These are phyloP conservation scores for Furcasterigmium sp. DNA, from an alignment of 2,329 filamentous ascomycete species.

Conservation along the genomic window DNA sequence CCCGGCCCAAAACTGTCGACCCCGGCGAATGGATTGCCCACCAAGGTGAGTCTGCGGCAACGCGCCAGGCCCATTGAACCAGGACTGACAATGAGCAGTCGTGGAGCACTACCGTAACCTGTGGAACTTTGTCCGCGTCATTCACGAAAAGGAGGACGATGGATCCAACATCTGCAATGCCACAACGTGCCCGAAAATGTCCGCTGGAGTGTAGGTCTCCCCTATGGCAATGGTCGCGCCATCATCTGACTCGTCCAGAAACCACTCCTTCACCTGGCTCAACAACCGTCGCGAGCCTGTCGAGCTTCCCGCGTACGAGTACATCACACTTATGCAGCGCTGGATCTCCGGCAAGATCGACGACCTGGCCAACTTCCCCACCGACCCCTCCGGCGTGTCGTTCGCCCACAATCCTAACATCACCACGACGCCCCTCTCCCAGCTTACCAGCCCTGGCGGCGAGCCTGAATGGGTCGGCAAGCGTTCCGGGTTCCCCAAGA, in stretches of 20 bases:
- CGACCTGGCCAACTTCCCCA: constrained; percentile 85
- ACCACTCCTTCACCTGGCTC: constrained; percentile 94
- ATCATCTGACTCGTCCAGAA: constrained; percentile 36
- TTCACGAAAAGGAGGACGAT: constrained; percentile 79
- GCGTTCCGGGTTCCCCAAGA: constrained; percentile 84
- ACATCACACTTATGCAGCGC: constrained; percentile 92
- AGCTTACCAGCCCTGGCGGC: constrained; percentile 54
- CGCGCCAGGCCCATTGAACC: no score
- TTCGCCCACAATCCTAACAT: constrained; percentile 58
- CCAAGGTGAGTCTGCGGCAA: constrained; percentile 67
- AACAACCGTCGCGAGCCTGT: constrained; percentile 83
- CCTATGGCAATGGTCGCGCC: background rate
- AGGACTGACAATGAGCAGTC: constrained; percentile 52
- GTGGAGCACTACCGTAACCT: constrained; percentile 89
- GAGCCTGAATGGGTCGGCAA: constrained; percentile 82
- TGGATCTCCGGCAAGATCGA: constrained; percentile 97
- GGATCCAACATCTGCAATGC: constrained; percentile 78
- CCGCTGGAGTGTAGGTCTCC: constrained; percentile 78
- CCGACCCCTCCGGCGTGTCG: constrained; percentile 67
- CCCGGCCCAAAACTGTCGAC: constrained; percentile 88
- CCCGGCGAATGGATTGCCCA: constrained; percentile 94
- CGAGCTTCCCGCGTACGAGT: constrained; percentile 86
- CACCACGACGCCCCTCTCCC: constrained; percentile 53
- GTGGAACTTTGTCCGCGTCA: constrained; percentile 82
- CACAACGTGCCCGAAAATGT: constrained; percentile 83